phyloP scores from a whole-genome alignment of 495 filamentous ascomycete species.

The Penicillium verhagenii region DNA sequence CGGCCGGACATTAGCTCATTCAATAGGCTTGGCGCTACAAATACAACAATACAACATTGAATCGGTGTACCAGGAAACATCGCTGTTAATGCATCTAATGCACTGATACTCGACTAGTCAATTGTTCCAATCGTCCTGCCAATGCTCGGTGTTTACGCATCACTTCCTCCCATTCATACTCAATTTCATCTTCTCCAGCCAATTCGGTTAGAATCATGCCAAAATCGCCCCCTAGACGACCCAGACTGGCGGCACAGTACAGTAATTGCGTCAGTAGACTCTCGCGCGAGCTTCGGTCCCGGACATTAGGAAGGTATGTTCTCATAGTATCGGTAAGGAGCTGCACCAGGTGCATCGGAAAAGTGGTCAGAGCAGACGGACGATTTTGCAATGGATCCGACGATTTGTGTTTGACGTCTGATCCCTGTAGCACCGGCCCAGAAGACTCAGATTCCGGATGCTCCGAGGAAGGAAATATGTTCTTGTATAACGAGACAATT shows the following conservation, averaged over 20 bases:
- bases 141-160: constrained; percentile 86
- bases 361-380: constrained; percentile 77
- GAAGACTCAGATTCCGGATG: constrained; percentile 37
- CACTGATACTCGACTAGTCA: constrained; percentile 47
- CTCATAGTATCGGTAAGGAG: constrained; percentile 77
- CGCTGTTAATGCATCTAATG: constrained; percentile 11
- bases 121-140: constrained; percentile 80
- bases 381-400: constrained; percentile 65
- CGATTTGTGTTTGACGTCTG: neutral
- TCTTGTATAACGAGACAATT: constrained; percentile 88
- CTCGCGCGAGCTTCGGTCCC: constrained; percentile 74
- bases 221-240: constrained; percentile 90
- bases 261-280: constrained; percentile 91
- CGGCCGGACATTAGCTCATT: neutral
- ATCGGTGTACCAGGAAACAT: neutral
- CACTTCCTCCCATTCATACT: constrained; percentile 82
- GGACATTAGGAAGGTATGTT: constrained; percentile 78
- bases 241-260: constrained; percentile 92
- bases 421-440: constrained; percentile 28
- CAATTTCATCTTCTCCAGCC: constrained; percentile 51
- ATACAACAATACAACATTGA: neutral
- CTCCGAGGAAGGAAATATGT: constrained; percentile 72
- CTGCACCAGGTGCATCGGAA: constrained; percentile 80
- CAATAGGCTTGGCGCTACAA: constrained; percentile 8
- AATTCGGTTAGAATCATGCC: constrained; percentile 78